Evolutionary conservation across 495 filamentous ascomycete species (phyloP).

Genomic region (Aspergillus bridgeri): DNA sequence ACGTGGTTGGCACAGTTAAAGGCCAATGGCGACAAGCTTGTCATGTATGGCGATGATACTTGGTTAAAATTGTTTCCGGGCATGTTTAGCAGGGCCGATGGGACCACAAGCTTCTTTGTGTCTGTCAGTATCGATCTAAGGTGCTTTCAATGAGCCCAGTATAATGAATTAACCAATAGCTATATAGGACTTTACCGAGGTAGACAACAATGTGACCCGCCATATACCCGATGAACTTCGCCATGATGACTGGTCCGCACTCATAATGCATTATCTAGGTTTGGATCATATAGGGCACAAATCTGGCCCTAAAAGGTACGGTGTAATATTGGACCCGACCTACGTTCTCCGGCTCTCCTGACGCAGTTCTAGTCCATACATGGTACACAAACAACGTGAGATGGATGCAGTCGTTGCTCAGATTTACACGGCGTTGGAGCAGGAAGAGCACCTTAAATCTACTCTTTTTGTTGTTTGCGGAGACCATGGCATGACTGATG

Average conservation of each 20-base stretch:
- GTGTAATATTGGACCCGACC: not conserved
- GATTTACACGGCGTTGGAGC: slow-evolving; percentile 74
- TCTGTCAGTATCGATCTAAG: slow-evolving; percentile 61
- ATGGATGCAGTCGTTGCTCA: slow-evolving; percentile 82
- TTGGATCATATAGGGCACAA: slow-evolving; percentile 98
- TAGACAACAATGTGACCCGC: slow-evolving; percentile 95
- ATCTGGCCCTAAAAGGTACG: slow-evolving; percentile 77
- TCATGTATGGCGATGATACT: slow-evolving; percentile 98
- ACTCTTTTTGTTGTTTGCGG: slow-evolving; percentile 85
- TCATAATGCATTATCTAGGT: slow-evolving; percentile 94
- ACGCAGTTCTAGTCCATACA: slow-evolving; percentile 61
- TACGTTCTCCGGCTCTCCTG: slow-evolving; percentile 1
- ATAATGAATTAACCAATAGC: slow-evolving; percentile 22
- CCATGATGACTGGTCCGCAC: slow-evolving; percentile 81
- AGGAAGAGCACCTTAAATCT: slow-evolving; percentile 62
- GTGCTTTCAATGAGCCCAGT: not conserved
- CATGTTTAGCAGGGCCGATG: slow-evolving; percentile 80
- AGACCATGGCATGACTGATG: slow-evolving; percentile 99
- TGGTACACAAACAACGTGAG: slow-evolving; percentile 88
- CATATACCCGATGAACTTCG: slow-evolving; percentile 75
- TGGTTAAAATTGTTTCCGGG: slow-evolving; percentile 96
- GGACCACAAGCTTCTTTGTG: slow-evolving; percentile 97
- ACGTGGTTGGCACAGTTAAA: slow-evolving; percentile 94
- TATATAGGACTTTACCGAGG: slow-evolving; percentile 91
- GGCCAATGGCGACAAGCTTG: slow-evolving; percentile 67